phyloP scores from a whole-genome alignment of 2,329 filamentous ascomycete genomes.

The Xylariomycetidae sp. region DNA sequence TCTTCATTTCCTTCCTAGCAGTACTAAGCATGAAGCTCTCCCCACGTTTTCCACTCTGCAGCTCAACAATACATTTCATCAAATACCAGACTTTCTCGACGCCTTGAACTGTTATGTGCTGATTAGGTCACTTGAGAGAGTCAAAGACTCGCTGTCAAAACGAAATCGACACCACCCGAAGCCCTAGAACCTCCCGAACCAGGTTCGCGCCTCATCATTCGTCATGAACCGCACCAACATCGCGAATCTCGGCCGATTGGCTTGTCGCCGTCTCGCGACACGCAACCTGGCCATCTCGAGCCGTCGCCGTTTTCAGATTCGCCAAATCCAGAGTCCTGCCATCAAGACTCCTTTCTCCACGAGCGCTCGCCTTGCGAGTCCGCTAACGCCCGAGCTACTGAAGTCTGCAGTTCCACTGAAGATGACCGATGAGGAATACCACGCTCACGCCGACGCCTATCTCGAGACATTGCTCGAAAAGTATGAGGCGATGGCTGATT shows the following conservation, averaged over 20 bases:
- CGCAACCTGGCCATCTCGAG: slow-evolving; percentile 14
- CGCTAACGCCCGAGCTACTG: slow-evolving; percentile 31
- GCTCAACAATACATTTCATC: too few relatives aligned
- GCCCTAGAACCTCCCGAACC: too few relatives aligned
- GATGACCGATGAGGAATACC: slow-evolving; percentile 67
- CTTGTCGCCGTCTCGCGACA: slow-evolving; percentile 26
- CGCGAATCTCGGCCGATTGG: slow-evolving; percentile 33
- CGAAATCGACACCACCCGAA: too few relatives aligned
- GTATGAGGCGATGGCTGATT: slow-evolving; percentile 73
- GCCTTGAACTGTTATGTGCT: too few relatives aligned
- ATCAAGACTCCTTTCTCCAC: slow-evolving; percentile 21
- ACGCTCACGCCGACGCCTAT: slow-evolving; percentile 72
- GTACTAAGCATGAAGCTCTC: too few relatives aligned
- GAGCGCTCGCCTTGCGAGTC: slow-evolving; percentile 34
- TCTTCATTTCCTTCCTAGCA: too few relatives aligned
- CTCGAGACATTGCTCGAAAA: slow-evolving; percentile 53
- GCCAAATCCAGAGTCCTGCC: slow-evolving; percentile 1
- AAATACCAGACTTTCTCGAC: too few relatives aligned
- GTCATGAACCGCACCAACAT: slow-evolving; percentile 29
- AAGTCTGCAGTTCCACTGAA: slow-evolving; percentile 46
- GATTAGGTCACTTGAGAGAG: too few relatives aligned
- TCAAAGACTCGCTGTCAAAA: too few relatives aligned
- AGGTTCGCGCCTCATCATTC: too few relatives aligned
- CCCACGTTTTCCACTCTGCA: too few relatives aligned
- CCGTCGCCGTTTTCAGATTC: slow-evolving; percentile 11